Base-by-base conservation (phyloP, 768 basidiomycete genomes). In the Sarcodon sp. region DNA sequence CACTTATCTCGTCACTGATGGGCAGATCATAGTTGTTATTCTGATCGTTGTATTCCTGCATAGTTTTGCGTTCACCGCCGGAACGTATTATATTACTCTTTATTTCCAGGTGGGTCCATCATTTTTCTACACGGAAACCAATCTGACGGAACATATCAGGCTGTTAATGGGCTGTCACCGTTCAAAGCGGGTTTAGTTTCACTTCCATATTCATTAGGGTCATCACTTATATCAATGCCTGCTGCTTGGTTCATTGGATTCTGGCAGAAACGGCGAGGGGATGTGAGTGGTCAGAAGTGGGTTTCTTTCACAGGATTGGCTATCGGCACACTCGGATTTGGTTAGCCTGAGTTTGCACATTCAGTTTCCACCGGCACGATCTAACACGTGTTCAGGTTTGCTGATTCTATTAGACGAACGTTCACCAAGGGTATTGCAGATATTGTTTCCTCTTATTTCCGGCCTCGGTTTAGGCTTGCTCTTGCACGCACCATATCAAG, bases 401-500 rank as follows among this genome's bases (percentile, higher is more conserved):
- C 67, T 91, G 58, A 75, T 69, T 51, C 57, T 80, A 34, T 69
- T 91, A 50, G 61, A 80, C 50, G 77, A 78, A 50, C 57, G 67
- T 44, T 70, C 83, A 7, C 57, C 64, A 37, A 57, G 64, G 33
- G 53, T 62, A 12, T 51, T 65, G 35, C 79, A 86, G 60, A 60
- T 66, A 35, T 47, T 70, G n/a, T 83, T 74, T 59, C 80, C 85
- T 6, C 64, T 90, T 35, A 66, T 88, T 50, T 75, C 83, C 44
- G 88, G 88, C 12, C 63, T 86, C 33, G 87, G 87, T 8, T 59
- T 91, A 50, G 87, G 88, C 35, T 80, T 89, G 76, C 66, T 89
- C 27, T 88, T 89, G 63, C 87, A 89, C 58, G 80, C 87, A 0
- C 88, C 88, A 7, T 88, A 87, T 57, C 85, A 87, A 58, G 74